Evolutionary conservation across 169 alveolate genomes (phyloP).

Genomic region (Plasmodium gaboni): DNA sequence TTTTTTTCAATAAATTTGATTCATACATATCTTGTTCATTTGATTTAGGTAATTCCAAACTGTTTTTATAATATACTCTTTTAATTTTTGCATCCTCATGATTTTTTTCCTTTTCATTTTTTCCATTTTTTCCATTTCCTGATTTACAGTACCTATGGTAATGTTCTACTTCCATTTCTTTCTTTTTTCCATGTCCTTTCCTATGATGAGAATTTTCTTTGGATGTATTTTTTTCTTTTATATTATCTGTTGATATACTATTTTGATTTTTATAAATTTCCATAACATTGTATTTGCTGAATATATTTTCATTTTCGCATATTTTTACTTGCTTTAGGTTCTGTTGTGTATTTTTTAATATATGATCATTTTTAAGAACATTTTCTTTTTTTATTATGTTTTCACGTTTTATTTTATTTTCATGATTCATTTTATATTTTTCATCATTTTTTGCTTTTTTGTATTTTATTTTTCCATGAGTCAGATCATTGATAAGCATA

Average conservation of each 20-base stretch:
- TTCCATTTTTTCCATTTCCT: slow-evolving; percentile 18
- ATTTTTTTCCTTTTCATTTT: slow-evolving; percentile 18
- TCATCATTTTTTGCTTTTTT: background rate
- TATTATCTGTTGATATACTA: slow-evolving; percentile 19
- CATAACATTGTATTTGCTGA: slow-evolving; percentile 45
- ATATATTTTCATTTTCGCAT: slow-evolving; percentile 62
- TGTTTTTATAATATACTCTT: slow-evolving; percentile 2
- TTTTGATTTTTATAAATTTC: slow-evolving; percentile 27
- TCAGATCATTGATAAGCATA: background rate
- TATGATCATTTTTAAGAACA: slow-evolving; percentile 4
- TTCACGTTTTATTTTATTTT: background rate
- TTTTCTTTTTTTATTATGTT: slow-evolving; percentile 8
- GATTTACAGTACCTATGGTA: slow-evolving; percentile 36
- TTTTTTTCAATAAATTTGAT: slow-evolving; percentile 24
- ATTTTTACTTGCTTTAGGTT: slow-evolving; percentile 58
- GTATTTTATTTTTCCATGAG: background rate
- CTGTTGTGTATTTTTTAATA: slow-evolving; percentile 8
- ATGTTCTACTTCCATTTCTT: slow-evolving; percentile 7
- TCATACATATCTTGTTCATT: slow-evolving; percentile 27
- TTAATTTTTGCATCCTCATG: slow-evolving; percentile 21
- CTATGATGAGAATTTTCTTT: slow-evolving; percentile 9
- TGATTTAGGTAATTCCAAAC: slow-evolving; percentile 7
- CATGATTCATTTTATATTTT: background rate
- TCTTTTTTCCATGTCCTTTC: slow-evolving; percentile 22
- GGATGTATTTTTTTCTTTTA: slow-evolving; percentile 14